Percentiles rank a stretch among this genome's conserved stretches.
These are phyloP conservation scores for Globisporangium solare DNA, from an alignment of 352 stramenopile genomes.

Conservation along the genomic window DNA sequence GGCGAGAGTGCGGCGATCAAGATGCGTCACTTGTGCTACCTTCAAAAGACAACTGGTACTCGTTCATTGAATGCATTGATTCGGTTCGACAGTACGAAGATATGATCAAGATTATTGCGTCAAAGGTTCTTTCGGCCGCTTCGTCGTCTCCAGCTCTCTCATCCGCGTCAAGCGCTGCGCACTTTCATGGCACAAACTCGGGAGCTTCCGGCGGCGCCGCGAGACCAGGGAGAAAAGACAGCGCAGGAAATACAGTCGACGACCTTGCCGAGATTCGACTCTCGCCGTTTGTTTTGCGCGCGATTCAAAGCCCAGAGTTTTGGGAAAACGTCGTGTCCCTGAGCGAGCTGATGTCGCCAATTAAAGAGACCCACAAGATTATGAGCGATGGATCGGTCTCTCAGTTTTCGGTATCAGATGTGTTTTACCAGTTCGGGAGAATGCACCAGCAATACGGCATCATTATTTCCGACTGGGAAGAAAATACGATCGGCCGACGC, in stretches of 20 bases:
- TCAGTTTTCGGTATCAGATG: constrained; percentile 56
- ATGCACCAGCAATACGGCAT: constrained; percentile 72
- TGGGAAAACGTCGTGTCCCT: constrained; percentile 72
- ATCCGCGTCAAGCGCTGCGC: background rate
- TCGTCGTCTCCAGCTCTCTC: background rate
- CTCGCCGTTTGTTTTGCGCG: constrained; percentile 35
- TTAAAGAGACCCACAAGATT: constrained; percentile 72
- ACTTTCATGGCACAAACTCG: background rate
- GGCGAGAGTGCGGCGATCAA: constrained; percentile 59
- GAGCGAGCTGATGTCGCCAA: constrained; percentile 72
- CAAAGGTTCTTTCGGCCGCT: constrained; percentile 39
- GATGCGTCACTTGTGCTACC: constrained; percentile 51
- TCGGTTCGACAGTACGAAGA: constrained; percentile 78
- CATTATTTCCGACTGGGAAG: constrained; percentile 70
- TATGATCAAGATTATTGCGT: constrained; percentile 80
- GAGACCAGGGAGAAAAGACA: constrained; percentile 34
- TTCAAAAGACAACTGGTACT: constrained; percentile 50
- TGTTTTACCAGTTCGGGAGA: constrained; percentile 75
- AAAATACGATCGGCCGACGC: constrained; percentile 38
- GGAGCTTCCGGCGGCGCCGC: background rate
- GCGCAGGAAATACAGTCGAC: constrained; percentile 33
- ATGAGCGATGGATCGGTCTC: constrained; percentile 33
- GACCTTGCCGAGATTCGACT: constrained; percentile 40
- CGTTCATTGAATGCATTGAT: constrained; percentile 77
- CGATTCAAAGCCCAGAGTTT: constrained; percentile 60